A percentile compares a stretch with the other conserved stretches of the same genome.
phyloP scores from a whole-genome alignment of 768 basidiomycete species.

The Tulasnella calospora region DNA sequence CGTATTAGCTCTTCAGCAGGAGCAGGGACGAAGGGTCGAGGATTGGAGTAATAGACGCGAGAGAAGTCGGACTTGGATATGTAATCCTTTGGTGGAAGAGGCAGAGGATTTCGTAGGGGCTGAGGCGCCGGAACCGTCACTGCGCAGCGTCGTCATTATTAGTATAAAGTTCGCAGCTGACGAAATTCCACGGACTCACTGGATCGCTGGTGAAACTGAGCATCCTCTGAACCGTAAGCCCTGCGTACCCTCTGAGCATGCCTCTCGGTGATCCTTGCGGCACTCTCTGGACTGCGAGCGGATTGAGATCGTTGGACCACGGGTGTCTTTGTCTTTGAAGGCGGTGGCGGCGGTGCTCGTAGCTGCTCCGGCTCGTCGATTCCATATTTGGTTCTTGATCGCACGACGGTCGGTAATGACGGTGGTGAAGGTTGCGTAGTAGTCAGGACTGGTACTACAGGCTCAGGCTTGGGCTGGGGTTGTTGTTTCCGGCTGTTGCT shows the following conservation, averaged over 20 bases:
- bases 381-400: conserved; percentile 8
- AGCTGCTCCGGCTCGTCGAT: neutral
- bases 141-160: conserved; percentile 61
- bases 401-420: conserved; percentile 1
- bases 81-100: conserved; percentile 58
- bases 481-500: conserved; percentile 2
- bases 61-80: conserved; percentile 16
- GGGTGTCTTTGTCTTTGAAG: neutral
- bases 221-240: conserved; percentile 18
- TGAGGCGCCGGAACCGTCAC: conserved; percentile 6
- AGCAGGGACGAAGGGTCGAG: conserved; percentile 17
- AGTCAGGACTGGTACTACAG: neutral
- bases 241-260: conserved; percentile 15
- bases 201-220: neutral
- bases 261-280: conserved; percentile 12
- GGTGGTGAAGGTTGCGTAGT: neutral
- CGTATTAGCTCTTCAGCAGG: conserved; percentile 12
- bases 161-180: neutral
- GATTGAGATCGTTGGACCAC: neutral
- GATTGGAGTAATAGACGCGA: conserved; percentile 15
- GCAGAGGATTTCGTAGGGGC: conserved; percentile 52
- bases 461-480: neutral
- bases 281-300: neutral
- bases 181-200: neutral
- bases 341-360: neutral